Evolutionary conservation across 2,329 filamentous ascomycete species (phyloP).

Genomic region (Cadophora sp.): DNA sequence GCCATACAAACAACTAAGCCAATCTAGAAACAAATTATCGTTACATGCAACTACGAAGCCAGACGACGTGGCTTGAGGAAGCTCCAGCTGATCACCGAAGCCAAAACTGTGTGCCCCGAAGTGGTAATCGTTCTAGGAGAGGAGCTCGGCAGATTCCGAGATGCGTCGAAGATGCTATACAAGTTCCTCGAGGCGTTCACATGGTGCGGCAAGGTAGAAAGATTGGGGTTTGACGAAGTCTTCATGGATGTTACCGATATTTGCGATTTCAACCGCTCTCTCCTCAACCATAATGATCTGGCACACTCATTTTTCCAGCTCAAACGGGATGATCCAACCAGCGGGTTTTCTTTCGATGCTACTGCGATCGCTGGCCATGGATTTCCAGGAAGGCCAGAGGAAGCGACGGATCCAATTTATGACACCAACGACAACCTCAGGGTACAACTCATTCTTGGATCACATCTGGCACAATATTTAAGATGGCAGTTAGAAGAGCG

Average conservation of each 20-base stretch:
- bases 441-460: constrained; percentile 74
- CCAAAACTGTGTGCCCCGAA: constrained; percentile 80
- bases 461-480: constrained; percentile 80
- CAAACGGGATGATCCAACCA: constrained; percentile 72
- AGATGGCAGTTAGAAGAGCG: constrained; percentile 75
- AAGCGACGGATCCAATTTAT: constrained; percentile 38
- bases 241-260: constrained; percentile 78
- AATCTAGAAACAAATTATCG: constrained; percentile 65
- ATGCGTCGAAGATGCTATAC: constrained; percentile 84
- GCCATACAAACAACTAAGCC: constrained; percentile 56
- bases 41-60: constrained; percentile 94
- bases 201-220: constrained; percentile 81
- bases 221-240: constrained; percentile 90
- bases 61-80: constrained; percentile 77
- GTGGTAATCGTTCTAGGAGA: constrained; percentile 87
- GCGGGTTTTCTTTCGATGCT: constrained; percentile 83
- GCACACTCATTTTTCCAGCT: constrained; percentile 80
- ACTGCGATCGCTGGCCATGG: constrained; percentile 66
- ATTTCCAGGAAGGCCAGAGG: constrained; percentile 25
- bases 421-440: constrained; percentile 32
- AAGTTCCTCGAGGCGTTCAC: constrained; percentile 73
- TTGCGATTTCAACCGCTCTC: constrained; percentile 77
- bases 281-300: constrained; percentile 72
- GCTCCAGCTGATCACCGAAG: constrained; percentile 84
- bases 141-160: constrained; percentile 82